Conservation (phyloP, 148 eudicot genomes). For the Selenicereus undatus region DNA sequence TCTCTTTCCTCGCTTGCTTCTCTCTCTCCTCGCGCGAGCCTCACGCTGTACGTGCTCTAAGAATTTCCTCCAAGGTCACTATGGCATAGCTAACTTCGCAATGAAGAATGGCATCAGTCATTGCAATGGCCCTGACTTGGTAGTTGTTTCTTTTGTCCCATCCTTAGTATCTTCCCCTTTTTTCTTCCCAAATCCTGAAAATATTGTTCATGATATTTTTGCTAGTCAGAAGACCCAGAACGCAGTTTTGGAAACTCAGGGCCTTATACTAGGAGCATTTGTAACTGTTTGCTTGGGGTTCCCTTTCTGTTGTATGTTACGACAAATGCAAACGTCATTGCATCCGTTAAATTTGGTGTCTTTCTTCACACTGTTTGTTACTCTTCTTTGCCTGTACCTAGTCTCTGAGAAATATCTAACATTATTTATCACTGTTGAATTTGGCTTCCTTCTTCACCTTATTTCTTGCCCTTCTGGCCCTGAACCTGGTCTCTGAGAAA, state of each 20-base stretch:
- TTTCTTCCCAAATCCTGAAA: not conserved
- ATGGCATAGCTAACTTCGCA: not conserved
- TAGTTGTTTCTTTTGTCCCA: not conserved
- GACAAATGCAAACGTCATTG: conserved; percentile 6
- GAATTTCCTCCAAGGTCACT: not conserved
- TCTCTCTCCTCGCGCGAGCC: no score
- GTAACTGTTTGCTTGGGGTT: not conserved
- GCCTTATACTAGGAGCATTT: not conserved
- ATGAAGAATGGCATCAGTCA: not conserved
- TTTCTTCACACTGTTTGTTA: conserved; percentile 3
- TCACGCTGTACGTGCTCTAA: no score
- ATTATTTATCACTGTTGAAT: not conserved
- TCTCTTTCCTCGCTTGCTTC: no score
- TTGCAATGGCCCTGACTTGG: not conserved
- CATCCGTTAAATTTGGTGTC: not conserved
- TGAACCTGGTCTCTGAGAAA: not conserved
- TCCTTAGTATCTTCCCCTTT: not conserved
- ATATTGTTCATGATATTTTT: not conserved
- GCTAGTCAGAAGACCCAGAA: not conserved
- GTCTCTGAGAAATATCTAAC: not conserved
- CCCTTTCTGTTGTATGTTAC: conserved; percentile 1
- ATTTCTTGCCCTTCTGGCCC: not conserved
- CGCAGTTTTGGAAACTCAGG: not conserved
- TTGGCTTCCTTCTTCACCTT: not conserved
- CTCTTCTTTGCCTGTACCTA: not conserved